Conservation (phyloP, 345 rosid species). For the Aethionema arabicum region DNA sequence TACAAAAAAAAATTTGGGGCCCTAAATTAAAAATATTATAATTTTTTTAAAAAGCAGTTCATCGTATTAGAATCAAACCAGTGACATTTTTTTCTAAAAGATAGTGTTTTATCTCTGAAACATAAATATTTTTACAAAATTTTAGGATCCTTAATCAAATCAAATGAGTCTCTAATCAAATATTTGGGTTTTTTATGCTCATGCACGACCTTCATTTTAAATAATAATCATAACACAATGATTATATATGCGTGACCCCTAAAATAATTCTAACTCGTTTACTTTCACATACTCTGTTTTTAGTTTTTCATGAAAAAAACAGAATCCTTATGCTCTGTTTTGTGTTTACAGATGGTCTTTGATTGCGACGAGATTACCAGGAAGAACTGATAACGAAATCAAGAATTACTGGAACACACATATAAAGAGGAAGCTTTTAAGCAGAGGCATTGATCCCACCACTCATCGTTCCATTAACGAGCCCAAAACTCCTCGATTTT, state of each 20-base stretch:
- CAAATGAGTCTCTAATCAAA: too few species aligned
- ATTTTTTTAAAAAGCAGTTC: too few species aligned
- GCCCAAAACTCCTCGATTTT: slow-evolving; percentile 18
- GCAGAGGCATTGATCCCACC: slow-evolving; percentile 73
- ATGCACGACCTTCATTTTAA: too few species aligned
- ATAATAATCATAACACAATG: background rate
- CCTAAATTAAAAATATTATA: too few species aligned
- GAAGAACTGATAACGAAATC: slow-evolving; percentile 84
- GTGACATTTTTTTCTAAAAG: too few species aligned
- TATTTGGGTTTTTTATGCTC: too few species aligned
- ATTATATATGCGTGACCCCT: background rate
- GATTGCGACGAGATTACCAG: slow-evolving; percentile 76
- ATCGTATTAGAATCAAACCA: too few species aligned
- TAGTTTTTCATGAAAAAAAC: background rate
- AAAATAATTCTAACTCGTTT: slow-evolving; percentile 9
- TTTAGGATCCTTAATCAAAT: too few species aligned
- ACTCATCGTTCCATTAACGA: slow-evolving; percentile 67
- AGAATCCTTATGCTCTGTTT: background rate
- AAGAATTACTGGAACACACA: slow-evolving; percentile 91
- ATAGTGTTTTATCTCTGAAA: too few species aligned
- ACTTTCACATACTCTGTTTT: slow-evolving; percentile 13
- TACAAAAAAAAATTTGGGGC: too few species aligned
- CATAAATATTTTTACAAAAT: too few species aligned
- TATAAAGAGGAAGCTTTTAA: slow-evolving; percentile 74
- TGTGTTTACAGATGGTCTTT: slow-evolving; percentile 60